Evolutionary conservation across 2,329 filamentous ascomycete species (phyloP).

Genomic region (Aspergillus niger): DNA sequence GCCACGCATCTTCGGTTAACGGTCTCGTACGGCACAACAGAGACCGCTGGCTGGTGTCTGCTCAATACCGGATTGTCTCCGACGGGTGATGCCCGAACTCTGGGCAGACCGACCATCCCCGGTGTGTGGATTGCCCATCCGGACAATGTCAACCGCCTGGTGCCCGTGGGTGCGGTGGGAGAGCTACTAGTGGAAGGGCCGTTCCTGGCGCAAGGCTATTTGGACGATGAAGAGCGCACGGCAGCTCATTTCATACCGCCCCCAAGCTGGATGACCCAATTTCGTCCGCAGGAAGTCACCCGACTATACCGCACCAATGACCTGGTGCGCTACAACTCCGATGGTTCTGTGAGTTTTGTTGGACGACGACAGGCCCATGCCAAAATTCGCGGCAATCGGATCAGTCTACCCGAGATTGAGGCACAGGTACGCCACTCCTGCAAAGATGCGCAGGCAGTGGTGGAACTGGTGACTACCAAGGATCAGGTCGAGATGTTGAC

Average conservation of each 20-base stretch:
- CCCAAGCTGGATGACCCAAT: background rate
- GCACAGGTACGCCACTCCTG: background rate
- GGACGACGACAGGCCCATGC: background rate
- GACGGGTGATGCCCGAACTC: background rate
- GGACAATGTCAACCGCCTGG: background rate
- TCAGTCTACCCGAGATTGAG: background rate
- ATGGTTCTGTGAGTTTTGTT: background rate
- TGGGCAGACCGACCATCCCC: background rate
- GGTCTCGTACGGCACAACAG: background rate
- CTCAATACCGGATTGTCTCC: background rate
- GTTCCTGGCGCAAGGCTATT: background rate
- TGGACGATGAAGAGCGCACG: background rate
- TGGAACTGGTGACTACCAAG: background rate
- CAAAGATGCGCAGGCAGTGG: background rate
- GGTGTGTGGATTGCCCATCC: background rate
- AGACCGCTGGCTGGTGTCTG: background rate
- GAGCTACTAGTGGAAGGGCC: background rate
- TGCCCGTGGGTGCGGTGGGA: background rate
- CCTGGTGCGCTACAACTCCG: background rate
- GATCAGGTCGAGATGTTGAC: background rate
- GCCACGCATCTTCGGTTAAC: background rate
- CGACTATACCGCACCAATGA: background rate
- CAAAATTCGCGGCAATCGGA: background rate
- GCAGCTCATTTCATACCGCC: background rate
- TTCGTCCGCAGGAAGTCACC: background rate